A percentile compares a stretch with the other conserved stretches of the same genome.
Conservation (phyloP, 2,329 filamentous ascomycete genomes). For the Pleoardoris graminearum region DNA sequence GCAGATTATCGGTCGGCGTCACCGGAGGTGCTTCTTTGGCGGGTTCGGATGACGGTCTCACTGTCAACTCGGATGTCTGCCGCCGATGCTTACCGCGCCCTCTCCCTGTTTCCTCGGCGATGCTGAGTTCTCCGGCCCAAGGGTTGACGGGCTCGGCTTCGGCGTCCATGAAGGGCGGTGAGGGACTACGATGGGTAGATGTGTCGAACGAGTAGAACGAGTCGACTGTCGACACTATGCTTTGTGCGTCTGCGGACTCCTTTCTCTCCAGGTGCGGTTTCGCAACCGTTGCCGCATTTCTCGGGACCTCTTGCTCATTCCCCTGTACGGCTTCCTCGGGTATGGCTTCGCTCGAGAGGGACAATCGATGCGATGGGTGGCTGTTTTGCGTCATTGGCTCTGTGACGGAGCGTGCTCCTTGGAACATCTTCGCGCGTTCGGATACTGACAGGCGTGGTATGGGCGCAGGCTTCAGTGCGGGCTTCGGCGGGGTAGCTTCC, state of each 20-base stretch:
- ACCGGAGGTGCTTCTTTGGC: constrained; percentile 19
- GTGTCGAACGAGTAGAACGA: constrained; percentile 44
- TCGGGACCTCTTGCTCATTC: constrained; percentile 14
- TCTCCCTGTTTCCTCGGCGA: constrained; percentile 21
- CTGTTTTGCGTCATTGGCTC: constrained; percentile 19
- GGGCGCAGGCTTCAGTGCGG: constrained; percentile 11
- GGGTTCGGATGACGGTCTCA: constrained; percentile 26
- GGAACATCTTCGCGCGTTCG: constrained; percentile 38
- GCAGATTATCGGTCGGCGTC: constrained; percentile 28
- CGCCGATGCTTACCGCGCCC: constrained; percentile 41
- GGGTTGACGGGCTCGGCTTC: constrained; percentile 34
- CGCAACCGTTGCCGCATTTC: too few relatives aligned
- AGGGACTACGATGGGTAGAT: constrained; percentile 28
- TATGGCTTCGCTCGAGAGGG: constrained; percentile 25
- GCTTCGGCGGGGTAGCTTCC: constrained; percentile 19
- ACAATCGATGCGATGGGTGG: constrained; percentile 14
- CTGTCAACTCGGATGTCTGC: constrained; percentile 42
- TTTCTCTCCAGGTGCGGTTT: constrained; percentile 24
- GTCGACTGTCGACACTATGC: constrained; percentile 40
- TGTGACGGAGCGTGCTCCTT: constrained; percentile 34
- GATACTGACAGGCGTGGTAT: constrained; percentile 30
- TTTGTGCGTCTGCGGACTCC: constrained; percentile 34
- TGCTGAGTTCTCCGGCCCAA: constrained; percentile 23
- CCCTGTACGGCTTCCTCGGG: constrained; percentile 18
- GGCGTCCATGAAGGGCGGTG: constrained; percentile 38